Conservation (phyloP, 2,329 filamentous ascomycete genomes). For the Apiospora phragmitis region DNA sequence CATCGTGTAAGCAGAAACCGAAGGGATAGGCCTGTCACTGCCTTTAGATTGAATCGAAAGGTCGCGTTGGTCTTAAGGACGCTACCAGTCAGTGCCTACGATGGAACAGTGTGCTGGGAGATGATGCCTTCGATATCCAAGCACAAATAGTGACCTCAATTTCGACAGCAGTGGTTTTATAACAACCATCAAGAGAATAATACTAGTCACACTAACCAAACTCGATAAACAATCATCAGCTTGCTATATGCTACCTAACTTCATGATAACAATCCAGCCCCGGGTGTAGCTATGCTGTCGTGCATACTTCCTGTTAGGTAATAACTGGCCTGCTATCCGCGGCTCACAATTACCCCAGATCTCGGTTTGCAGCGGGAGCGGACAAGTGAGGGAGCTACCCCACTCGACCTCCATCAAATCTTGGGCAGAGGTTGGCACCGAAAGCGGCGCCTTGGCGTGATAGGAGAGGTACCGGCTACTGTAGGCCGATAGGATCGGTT, state of each 20-base stretch:
- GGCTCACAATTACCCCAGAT: neutral
- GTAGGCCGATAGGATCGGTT: neutral
- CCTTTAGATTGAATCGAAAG: neutral
- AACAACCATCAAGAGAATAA: no score
- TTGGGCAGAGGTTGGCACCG: neutral
- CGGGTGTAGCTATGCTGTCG: no score
- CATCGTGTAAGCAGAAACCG: neutral
- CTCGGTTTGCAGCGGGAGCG: neutral
- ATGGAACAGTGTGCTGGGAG: no score
- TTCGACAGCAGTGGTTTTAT: no score
- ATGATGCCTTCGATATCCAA: no score
- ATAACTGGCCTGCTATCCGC: neutral
- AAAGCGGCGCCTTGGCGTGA: constrained; percentile 1
- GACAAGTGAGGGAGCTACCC: neutral
- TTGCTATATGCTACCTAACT: no score
- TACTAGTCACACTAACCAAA: no score
- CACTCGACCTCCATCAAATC: neutral
- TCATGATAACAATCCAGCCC: no score
- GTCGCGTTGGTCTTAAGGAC: neutral
- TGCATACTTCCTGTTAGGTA: no score
- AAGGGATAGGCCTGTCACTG: neutral
- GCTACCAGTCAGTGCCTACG: no score
- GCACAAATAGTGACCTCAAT: no score
- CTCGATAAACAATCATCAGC: no score
- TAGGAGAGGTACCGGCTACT: neutral